phyloP scores from a whole-genome alignment of 176 grass and related monocot species.

The Microstegium vimineum region DNA sequence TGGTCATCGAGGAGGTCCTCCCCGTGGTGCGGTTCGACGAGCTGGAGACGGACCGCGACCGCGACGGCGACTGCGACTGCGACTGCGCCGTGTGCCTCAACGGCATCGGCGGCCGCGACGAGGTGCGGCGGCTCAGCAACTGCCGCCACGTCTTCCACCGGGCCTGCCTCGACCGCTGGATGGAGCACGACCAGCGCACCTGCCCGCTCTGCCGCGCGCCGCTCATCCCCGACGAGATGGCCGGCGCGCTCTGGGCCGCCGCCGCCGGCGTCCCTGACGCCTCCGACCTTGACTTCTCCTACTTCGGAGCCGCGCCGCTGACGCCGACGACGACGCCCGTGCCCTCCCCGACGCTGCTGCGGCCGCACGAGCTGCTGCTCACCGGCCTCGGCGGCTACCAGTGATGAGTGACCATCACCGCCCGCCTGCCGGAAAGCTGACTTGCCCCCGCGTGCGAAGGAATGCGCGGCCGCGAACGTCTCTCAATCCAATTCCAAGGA shows the following conservation, averaged over 20 bases:
- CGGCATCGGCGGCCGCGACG: slow-evolving; percentile 59
- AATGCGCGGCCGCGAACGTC: slow-evolving; percentile 26
- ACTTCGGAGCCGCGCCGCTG: slow-evolving; percentile 1
- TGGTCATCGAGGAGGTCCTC: slow-evolving; percentile 70
- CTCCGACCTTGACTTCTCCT: slow-evolving; percentile 58
- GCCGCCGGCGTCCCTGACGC: slow-evolving; percentile 51
- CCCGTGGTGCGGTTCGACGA: slow-evolving; percentile 76
- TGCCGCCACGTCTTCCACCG: slow-evolving; percentile 93
- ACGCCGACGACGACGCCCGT: slow-evolving; percentile 1
- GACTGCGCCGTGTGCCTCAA: slow-evolving; percentile 71
- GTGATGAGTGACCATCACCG: slow-evolving; percentile 12
- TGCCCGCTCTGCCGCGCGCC: slow-evolving; percentile 91
- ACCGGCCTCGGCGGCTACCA: slow-evolving; percentile 46
- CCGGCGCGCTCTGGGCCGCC: slow-evolving; percentile 46
- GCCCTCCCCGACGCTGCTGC: slow-evolving; percentile 33
- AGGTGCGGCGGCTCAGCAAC: slow-evolving; percentile 75
- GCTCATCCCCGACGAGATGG: slow-evolving; percentile 70
- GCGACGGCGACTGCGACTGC: slow-evolving; percentile 41
- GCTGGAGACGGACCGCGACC: slow-evolving; percentile 9
- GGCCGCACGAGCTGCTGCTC: slow-evolving; percentile 55
- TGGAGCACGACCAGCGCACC: slow-evolving; percentile 87
- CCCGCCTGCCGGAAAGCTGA: too few species aligned
- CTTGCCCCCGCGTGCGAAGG: background rate
- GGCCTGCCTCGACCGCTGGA: slow-evolving; percentile 87
- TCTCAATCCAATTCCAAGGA: slow-evolving; percentile 10